Evolutionary conservation across 139 green algal species (phyloP).

Genomic region (Dunaliella primolecta): DNA sequence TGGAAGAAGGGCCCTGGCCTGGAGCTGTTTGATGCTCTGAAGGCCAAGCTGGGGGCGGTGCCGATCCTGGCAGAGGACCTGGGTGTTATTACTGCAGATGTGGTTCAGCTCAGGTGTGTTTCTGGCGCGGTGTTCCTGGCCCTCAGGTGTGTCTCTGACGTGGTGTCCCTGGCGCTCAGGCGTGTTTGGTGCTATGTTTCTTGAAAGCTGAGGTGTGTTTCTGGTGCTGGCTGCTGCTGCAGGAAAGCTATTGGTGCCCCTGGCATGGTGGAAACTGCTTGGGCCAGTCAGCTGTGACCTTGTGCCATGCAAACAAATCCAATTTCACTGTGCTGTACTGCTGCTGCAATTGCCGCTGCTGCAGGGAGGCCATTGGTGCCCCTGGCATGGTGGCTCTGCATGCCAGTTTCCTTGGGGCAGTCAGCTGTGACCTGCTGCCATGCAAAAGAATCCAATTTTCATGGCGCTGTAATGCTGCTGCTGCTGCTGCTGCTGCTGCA

Average conservation of each 20-base stretch:
- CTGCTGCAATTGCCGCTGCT: not conserved
- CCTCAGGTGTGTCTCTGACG: not conserved
- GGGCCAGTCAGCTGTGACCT: too few species aligned
- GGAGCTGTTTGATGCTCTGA: conserved; percentile 76
- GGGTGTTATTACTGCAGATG: conserved; percentile 95
- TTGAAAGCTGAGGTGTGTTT: not conserved
- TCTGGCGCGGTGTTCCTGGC: not conserved
- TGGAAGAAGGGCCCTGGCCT: conserved; percentile 81
- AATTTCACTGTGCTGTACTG: not conserved
- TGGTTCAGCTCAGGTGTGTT: conserved; percentile 77
- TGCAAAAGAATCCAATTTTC: too few species aligned
- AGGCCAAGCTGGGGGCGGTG: conserved; percentile 58
- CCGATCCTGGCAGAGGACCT: conserved; percentile 95
- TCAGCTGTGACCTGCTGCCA: too few species aligned
- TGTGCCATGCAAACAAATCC: too few species aligned
- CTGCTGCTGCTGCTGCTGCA: conserved; percentile 20
- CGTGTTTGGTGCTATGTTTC: not conserved
- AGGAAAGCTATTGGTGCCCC: conserved; percentile 84
- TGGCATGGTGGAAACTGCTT: conserved; percentile 97
- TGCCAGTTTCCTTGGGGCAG: too few species aligned
- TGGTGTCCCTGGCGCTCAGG: not conserved
- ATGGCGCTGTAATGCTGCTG: too few species aligned
- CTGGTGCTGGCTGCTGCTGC: conserved; percentile 3
- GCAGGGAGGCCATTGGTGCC: conserved; percentile 75
- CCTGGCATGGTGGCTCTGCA: conserved; percentile 97